phyloP scores from a whole-genome alignment of 257 asterid species.

The Lantana camara region DNA sequence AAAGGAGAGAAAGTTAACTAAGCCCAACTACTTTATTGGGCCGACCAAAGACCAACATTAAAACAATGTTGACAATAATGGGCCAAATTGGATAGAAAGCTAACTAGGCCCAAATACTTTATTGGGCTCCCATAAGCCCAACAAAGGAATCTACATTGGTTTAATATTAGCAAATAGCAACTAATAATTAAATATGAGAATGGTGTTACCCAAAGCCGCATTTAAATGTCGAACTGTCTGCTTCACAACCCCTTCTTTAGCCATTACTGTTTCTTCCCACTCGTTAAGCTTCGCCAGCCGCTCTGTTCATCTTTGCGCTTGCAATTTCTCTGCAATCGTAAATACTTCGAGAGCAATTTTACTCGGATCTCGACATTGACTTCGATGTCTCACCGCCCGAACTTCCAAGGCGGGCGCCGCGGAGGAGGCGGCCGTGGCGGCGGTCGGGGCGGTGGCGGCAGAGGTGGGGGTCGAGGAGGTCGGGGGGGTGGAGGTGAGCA shows the following conservation, averaged over 20 bases:
- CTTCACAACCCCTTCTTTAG: constrained; percentile 35
- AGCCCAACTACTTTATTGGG: constrained; percentile 14
- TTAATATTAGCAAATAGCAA: no score
- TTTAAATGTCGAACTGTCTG: constrained; percentile 48
- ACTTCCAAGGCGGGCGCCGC: constrained; percentile 79
- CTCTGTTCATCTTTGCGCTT: constrained; percentile 18
- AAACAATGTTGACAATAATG: no score
- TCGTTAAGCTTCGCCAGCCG: constrained; percentile 25
- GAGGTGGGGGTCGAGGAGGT: constrained; percentile 53
- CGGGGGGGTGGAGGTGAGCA: constrained; percentile 75
- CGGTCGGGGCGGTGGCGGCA: constrained; percentile 44
- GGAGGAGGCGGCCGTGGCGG: constrained; percentile 50
- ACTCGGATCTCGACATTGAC: constrained; percentile 35
- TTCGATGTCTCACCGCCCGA: constrained; percentile 81
- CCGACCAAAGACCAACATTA: no score
- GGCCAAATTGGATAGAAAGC: no score
- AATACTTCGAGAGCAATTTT: not conserved
- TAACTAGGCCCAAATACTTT: no score
- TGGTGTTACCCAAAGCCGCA: constrained; percentile 16
- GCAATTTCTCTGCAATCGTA: constrained; percentile 7
- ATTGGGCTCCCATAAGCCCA: no score
- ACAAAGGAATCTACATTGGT: no score
- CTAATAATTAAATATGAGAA: no score
- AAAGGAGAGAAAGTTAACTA: not conserved
- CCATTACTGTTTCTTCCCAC: constrained; percentile 27